A percentile compares a stretch with the other conserved stretches of the same genome.
Evolutionary conservation across 805 yeast species (phyloP).

Genomic region (Yarrowia sp.): DNA sequence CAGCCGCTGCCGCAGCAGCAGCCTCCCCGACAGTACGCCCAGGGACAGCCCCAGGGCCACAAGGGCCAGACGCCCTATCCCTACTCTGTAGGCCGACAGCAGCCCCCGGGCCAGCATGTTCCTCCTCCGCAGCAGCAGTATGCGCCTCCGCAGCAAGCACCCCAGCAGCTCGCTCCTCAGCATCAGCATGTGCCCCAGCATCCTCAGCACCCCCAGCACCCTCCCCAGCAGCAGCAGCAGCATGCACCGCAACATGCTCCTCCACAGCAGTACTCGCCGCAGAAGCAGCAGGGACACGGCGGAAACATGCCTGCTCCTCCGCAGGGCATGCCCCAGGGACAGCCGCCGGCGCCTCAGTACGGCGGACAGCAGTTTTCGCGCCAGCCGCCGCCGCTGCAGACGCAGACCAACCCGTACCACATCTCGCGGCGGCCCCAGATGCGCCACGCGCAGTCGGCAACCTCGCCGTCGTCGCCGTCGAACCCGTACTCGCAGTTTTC

Average conservation of each 20-base stretch:
- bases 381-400: conserved; percentile 8
- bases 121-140: conserved; percentile 1
- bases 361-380: not conserved
- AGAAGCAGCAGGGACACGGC: not conserved
- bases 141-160: not conserved
- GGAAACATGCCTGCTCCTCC: not conserved
- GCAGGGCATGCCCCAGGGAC: not conserved
- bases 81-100: conserved; percentile 4
- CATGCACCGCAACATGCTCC: not conserved
- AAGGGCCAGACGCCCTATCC: conserved; percentile 9
- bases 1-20: not conserved
- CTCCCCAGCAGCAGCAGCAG: not conserved
- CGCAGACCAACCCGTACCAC: conserved; percentile 7
- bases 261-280: conserved; percentile 4
- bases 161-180: not conserved
- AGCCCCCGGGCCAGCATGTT: not conserved
- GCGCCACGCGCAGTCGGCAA: conserved; percentile 22
- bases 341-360: not conserved
- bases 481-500: conserved; percentile 18
- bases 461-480: conserved; percentile 7
- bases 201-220: not conserved
- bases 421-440: conserved; percentile 2
- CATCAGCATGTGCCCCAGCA: not conserved
- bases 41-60: conserved; percentile 1
- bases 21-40: not conserved